phyloP scores from a whole-genome alignment of 768 basidiomycete genomes.

The Favolaschia claudopus region DNA sequence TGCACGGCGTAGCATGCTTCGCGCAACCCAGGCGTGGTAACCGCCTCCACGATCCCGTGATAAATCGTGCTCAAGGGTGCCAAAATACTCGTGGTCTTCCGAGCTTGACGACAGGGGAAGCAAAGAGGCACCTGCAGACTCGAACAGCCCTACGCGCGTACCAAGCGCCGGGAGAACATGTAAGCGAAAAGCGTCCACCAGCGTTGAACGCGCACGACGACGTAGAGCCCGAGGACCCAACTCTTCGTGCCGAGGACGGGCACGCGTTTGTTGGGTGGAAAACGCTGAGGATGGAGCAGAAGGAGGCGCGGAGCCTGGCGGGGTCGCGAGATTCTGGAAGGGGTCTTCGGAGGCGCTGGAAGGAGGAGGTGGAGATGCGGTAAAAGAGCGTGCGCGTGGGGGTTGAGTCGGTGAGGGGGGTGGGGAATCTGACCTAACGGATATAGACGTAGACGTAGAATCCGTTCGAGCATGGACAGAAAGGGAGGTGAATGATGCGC shows the following conservation, averaged over 20 bases:
- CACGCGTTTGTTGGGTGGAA: conserved; percentile 18
- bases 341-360: conserved; percentile 30
- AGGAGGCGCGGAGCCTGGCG: conserved; percentile 32
- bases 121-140: conserved; percentile 29
- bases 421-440: too few relatives aligned
- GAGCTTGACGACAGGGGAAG: too few relatives aligned
- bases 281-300: conserved; percentile 34
- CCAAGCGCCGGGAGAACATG: conserved; percentile 64
- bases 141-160: conserved; percentile 35
- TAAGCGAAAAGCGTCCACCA: conserved; percentile 72
- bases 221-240: conserved; percentile 54
- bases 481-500: conserved; percentile 19
- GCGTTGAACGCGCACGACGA: conserved; percentile 67
- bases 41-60: conserved; percentile 44
- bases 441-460: conserved; percentile 24
- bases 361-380: conserved; percentile 36
- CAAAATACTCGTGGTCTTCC: too few relatives aligned
- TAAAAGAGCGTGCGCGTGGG: too few relatives aligned
- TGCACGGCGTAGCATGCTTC: conserved; percentile 58
- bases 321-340: conserved; percentile 25
- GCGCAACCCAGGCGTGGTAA: conserved; percentile 63
- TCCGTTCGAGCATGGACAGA: conserved; percentile 8
- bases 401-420: too few relatives aligned
- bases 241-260: conserved; percentile 6
- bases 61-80: too few relatives aligned